Percentiles rank a stretch among this genome's conserved stretches.
Conservation (phyloP, 1,284 basidiomycete genomes). For the Bondarzewia mesenterica region DNA sequence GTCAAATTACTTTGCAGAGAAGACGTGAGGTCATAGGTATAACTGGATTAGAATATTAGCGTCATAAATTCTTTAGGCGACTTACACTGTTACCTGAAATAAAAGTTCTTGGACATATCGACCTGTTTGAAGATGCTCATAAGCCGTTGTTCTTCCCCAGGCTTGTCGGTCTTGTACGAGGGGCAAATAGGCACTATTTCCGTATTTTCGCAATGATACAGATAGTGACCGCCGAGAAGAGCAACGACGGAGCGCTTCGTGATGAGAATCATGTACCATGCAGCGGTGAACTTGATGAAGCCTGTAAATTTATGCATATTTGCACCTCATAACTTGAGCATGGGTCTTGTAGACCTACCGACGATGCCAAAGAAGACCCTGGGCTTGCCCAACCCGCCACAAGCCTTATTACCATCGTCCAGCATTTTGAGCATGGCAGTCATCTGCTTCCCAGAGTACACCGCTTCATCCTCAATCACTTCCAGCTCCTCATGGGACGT, state of each 20-base stretch:
- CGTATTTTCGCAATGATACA: conserved; percentile 95
- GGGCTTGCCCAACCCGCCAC: conserved; percentile 82
- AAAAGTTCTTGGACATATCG: conserved; percentile 98
- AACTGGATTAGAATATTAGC: conserved; percentile 37
- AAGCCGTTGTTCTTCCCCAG: conserved; percentile 77
- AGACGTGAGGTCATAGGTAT: conserved; percentile 95
- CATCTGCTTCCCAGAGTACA: conserved; percentile 87
- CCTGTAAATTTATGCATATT: conserved; percentile 34
- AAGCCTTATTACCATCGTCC: conserved; percentile 85
- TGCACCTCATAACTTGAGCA: neutral
- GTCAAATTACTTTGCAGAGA: conserved; percentile 94
- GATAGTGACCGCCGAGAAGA: conserved; percentile 91
- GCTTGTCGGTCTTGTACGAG: conserved; percentile 74
- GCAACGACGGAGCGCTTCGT: conserved; percentile 90
- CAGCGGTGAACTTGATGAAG: conserved; percentile 84
- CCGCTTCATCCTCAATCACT: conserved; percentile 79
- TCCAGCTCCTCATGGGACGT: conserved; percentile 67
- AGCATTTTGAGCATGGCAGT: conserved; percentile 89
- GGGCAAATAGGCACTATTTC: conserved; percentile 73
- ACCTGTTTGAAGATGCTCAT: conserved; percentile 96
- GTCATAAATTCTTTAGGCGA: neutral
- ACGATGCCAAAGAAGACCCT: conserved; percentile 75
- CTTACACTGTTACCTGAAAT: conserved; percentile 71
- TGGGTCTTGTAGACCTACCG: conserved; percentile 34
- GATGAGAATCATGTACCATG: conserved; percentile 89